Percentiles rank a stretch among this genome's conserved stretches.
These are phyloP conservation scores for Alternaria sp. DNA, from an alignment of 2,329 filamentous ascomycete species.

Conservation along the genomic window DNA sequence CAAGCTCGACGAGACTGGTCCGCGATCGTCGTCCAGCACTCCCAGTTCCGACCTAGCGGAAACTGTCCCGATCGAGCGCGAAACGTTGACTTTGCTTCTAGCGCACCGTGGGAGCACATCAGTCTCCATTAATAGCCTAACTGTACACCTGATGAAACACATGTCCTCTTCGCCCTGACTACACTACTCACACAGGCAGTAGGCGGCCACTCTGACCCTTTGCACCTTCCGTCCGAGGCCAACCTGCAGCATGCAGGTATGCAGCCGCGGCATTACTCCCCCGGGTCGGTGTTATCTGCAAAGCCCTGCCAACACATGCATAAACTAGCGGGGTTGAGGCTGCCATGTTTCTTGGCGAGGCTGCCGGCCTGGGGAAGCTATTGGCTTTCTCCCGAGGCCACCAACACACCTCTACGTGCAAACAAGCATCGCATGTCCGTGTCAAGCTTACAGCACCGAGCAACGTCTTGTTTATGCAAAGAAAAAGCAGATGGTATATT, in stretches of 20 bases:
- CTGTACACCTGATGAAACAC: slow-evolving; percentile 8
- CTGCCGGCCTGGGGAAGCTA: slow-evolving; percentile 4
- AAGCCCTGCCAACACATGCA: slow-evolving; percentile 18
- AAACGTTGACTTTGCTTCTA: slow-evolving; percentile 13
- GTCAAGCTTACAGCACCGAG: not conserved
- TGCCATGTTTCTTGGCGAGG: slow-evolving; percentile 5
- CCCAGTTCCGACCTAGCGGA: slow-evolving; percentile 12
- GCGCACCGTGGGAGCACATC: not conserved
- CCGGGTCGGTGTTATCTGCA: slow-evolving; percentile 3
- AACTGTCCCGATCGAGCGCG: slow-evolving; percentile 6
- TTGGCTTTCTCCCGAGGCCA: not conserved
- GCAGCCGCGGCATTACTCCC: slow-evolving; percentile 9
- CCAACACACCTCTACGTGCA: not conserved
- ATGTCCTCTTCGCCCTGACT: slow-evolving; percentile 3
- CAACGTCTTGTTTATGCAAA: not conserved
- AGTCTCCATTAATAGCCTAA: not conserved
- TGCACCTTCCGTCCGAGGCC: slow-evolving; percentile 6
- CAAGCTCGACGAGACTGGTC: not conserved
- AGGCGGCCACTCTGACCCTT: not conserved
- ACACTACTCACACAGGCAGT: not conserved
- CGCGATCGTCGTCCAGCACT: slow-evolving; percentile 8
- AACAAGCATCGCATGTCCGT: not conserved
- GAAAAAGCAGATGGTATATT: slow-evolving; percentile 34
- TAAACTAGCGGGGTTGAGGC: slow-evolving; percentile 19
- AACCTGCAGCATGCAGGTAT: not conserved